Evolutionary conservation across 2,329 filamentous ascomycete genomes (phyloP).

Genomic region (Zymoseptoria ardabiliae): DNA sequence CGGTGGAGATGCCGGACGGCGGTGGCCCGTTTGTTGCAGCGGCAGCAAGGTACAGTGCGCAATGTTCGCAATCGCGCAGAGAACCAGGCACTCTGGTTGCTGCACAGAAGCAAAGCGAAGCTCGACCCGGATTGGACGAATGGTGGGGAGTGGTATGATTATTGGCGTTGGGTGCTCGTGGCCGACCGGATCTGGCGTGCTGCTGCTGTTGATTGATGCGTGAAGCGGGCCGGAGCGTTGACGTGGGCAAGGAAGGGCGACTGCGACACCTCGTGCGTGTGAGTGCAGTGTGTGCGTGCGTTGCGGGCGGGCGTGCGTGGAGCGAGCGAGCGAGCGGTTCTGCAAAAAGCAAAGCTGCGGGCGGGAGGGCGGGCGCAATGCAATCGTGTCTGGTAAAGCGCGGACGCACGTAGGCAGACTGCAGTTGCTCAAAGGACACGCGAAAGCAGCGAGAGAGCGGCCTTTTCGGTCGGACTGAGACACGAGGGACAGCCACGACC

Average conservation of each 20-base stretch:
- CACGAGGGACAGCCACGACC: conserved; percentile 6
- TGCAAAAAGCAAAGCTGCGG: conserved; percentile 6
- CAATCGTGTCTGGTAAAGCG: conserved; percentile 3
- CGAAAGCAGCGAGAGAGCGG: conserved; percentile 9
- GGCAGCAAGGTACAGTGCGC: conserved; percentile 16
- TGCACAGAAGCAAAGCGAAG: neutral
- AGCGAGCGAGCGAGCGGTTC: neutral
- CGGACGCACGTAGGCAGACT: conserved; percentile 15
- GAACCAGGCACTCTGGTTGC: conserved; percentile 1
- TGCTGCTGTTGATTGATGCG: conserved; percentile 3
- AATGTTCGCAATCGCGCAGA: neutral
- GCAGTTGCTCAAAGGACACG: conserved; percentile 17
- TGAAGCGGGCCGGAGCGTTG: conserved; percentile 13
- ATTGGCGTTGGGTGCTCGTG: conserved; percentile 1
- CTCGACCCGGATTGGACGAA: neutral
- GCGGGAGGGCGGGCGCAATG: conserved; percentile 1
- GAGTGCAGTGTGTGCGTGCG: neutral
- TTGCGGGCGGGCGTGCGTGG: neutral
- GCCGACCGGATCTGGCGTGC: neutral
- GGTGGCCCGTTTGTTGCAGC: conserved; percentile 12
- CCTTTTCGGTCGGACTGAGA: conserved; percentile 16
- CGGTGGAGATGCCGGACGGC: conserved; percentile 3
- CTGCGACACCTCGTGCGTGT: conserved; percentile 14
- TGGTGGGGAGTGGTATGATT: neutral
- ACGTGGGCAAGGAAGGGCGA: conserved; percentile 10